A percentile compares a stretch with the other conserved stretches of the same genome.
Evolutionary conservation across 352 stramenopile species (phyloP).

Genomic region (Blastocystis sp.): DNA sequence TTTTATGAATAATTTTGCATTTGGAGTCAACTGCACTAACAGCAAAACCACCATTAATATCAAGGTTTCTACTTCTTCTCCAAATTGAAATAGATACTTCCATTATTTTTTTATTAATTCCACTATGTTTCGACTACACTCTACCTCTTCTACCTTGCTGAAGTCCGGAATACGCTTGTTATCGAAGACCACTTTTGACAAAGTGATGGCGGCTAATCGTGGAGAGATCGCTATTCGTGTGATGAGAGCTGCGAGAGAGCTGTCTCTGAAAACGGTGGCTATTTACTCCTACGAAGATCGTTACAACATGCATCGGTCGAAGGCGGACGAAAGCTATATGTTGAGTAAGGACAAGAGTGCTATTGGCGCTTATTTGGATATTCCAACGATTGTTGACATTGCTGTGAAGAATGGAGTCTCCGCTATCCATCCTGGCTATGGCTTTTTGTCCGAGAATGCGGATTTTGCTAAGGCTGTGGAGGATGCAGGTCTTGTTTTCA

Average conservation of each 20-base stretch:
- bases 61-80: background rate
- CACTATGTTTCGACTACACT: background rate
- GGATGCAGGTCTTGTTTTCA: conserved; percentile 84
- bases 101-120: background rate
- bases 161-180: background rate
- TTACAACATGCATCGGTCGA: conserved; percentile 83
- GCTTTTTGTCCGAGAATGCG: conserved; percentile 90
- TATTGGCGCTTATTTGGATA: conserved; percentile 88
- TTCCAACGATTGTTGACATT: conserved; percentile 84
- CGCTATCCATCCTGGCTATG: conserved; percentile 92
- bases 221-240: conserved; percentile 94
- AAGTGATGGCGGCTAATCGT: conserved; percentile 92
- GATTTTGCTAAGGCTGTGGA: conserved; percentile 83
- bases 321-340: conserved; percentile 89
- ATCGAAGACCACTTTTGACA: conserved; percentile 74
- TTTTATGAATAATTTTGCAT: background rate
- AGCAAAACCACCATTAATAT: background rate
- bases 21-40: background rate
- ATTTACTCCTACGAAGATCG: conserved; percentile 82
- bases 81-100: background rate
- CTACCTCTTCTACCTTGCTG: background rate
- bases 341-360: conserved; percentile 80
- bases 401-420: conserved; percentile 82
- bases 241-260: conserved; percentile 83
- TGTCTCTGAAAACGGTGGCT: conserved; percentile 80